Base-by-base conservation (phyloP, 192 early-diverging fungal genomes). In the Backusella tuberculispora region DNA sequence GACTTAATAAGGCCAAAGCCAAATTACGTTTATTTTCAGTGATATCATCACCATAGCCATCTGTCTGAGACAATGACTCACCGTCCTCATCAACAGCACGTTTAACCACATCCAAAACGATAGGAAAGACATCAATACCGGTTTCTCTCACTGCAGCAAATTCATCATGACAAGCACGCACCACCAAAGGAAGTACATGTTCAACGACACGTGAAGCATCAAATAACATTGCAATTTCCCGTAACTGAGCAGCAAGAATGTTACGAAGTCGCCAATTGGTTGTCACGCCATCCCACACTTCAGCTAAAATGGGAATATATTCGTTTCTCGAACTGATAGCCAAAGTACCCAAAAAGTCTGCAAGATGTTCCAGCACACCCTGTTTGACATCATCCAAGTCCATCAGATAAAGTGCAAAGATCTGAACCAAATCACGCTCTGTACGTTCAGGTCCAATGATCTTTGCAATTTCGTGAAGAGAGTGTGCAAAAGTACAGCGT, bases 181-280 rank as follows among this genome's bases (percentile, higher is more conserved):
- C 85, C 6, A 88, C 85, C 75, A 92, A 75, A 1, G 93, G 93
- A 74, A 94, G 73, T 8, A 94, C 74, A 42, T 90, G 84, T 60
- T 85, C 83, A 3, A 94, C 81, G 1, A 92, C 86, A 50, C 85
- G 80, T 6, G 82, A 74, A 0, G 83, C 83, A 14, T 91, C 85
- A 63, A 89, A 89, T 46, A 91, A 69, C 45, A 87, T 81, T 42
- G 90, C 89, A 37, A 94, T 79, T 2, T 77, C 83, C 19, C 88
- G 84, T 14, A 94, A 71, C 78, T 94, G 93, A 24, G 78, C 79
- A 3, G 90, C 88, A 79, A 94, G 81, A 17, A 89, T 83, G 78
- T 93, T 88, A 67, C 93, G 83, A 17, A 91, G 79, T 24, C 90
- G 85, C 91, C 92, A 93, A 66, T 91, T 88, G 47, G 83, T 85